Base-by-base conservation (phyloP, 164 flowering plant genomes). In the Umbellularia californica region DNA sequence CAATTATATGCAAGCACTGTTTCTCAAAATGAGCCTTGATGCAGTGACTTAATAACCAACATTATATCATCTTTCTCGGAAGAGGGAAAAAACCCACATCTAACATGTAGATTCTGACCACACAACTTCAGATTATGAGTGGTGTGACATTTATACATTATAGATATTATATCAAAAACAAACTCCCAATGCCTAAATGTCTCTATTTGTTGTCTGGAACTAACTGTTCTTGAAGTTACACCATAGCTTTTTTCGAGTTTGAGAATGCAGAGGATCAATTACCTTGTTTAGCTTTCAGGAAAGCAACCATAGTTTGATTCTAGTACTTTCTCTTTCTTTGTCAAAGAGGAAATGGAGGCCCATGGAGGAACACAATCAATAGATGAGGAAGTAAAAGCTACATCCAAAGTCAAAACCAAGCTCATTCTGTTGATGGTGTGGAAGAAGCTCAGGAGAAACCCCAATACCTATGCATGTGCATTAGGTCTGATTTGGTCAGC, bases 381-480 rank as follows among this genome's bases (percentile, higher is more conserved):
- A 55, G 78, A 58, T 35, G 83, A 77, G 50, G 82, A 81, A 65
- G 76, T 55, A 75, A 74, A 80, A 52, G 52, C 33, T 23, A 76
- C 76, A 78, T 65, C 52, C 63, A 69, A 77, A 74, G 72, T 50
- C 64, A 85, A 78, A 68, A 78, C 78, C 52, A 81, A 71, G 84
- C 74, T 65, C 72, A 79, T 87, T 77, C 78, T 91, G 64, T 65
- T 78, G 70, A 84, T 81, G 69, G 93, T 89, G 52, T 87, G 81
- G 74, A 91, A 72, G 76, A 92, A 93, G 85, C 92, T 92, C 51
- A 75, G 88, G n/a, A 78, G 24, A 52, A 93, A 93, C 76, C 98
- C 98, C 28, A 93, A 93, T 70, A 87, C 92, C 35, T 87, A 93
- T 82, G 90, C 94, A 63, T 86, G 90, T 70, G 20, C 88, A 47